phyloP scores from a whole-genome alignment of 2,329 filamentous ascomycete species.

The Monilinia aucupariae region DNA sequence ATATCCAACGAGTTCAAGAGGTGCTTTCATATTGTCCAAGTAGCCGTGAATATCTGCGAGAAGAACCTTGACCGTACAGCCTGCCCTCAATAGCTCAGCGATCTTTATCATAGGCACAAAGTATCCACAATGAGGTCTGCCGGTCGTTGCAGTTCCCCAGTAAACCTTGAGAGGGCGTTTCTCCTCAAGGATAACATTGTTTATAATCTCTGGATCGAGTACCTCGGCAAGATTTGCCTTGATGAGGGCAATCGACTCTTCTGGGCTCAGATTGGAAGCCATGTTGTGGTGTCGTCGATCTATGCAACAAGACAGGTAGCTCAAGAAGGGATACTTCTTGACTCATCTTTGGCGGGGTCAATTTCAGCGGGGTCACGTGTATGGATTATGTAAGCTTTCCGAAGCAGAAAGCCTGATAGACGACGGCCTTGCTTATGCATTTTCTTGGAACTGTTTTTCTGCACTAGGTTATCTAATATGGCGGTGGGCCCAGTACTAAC shows the following conservation, averaged over 20 bases:
- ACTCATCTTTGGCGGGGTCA: neutral
- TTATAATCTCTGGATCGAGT: conserved; percentile 78
- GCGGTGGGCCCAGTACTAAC: too few relatives aligned
- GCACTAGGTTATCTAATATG: too few relatives aligned
- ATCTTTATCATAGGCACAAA: conserved; percentile 79
- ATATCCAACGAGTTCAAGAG: conserved; percentile 77
- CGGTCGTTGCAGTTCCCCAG: conserved; percentile 64
- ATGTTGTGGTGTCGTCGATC: conserved; percentile 21
- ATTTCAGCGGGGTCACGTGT: conserved; percentile 7
- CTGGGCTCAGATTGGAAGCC: conserved; percentile 36
- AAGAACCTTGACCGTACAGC: conserved; percentile 70
- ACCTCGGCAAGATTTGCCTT: conserved; percentile 75
- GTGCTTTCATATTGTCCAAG: conserved; percentile 79
- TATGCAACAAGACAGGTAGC: neutral
- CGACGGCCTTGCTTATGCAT: too few relatives aligned
- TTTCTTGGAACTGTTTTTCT: too few relatives aligned
- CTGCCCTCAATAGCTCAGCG: conserved; percentile 77
- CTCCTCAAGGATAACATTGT: conserved; percentile 62
- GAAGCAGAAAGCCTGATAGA: neutral
- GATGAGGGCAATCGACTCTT: conserved; percentile 70
- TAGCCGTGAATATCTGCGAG: conserved; percentile 71
- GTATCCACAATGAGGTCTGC: conserved; percentile 85
- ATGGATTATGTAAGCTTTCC: neutral
- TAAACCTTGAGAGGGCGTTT: conserved; percentile 73
- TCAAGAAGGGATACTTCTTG: neutral